phyloP scores from a whole-genome alignment of 192 early-diverging fungal species.

The Coemansia interrupta region DNA sequence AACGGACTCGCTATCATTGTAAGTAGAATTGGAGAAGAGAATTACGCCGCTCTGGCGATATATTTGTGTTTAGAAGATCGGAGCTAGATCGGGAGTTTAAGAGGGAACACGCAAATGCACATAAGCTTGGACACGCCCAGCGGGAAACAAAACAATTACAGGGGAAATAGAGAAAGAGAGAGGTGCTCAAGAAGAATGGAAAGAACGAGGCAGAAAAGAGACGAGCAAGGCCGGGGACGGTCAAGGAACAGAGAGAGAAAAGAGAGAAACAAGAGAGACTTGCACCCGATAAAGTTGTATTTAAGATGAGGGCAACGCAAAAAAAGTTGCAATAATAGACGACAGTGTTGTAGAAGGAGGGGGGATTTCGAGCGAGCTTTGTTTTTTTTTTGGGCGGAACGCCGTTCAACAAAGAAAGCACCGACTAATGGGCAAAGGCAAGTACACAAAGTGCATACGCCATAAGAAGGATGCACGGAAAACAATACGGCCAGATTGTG shows the following conservation, averaged over 20 bases:
- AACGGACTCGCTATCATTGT: constrained; percentile 49
- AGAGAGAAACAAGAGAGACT: constrained; percentile 2
- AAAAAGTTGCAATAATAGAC: background rate
- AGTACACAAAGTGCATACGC: constrained; percentile 3
- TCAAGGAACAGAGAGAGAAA: constrained; percentile 2
- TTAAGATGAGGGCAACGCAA: background rate
- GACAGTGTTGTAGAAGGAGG: no score
- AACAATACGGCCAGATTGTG: constrained; percentile 1
- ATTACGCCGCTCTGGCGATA: background rate
- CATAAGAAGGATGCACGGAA: background rate
- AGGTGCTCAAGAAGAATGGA: constrained; percentile 2
- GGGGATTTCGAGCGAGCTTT: background rate
- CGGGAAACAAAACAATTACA: background rate
- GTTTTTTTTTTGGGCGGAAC: background rate
- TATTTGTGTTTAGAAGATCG: constrained; percentile 9
- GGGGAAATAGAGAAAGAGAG: constrained; percentile 1
- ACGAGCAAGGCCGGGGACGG: background rate
- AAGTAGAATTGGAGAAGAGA: constrained; percentile 10
- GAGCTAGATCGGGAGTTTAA: background rate
- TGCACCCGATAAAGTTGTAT: constrained; percentile 7
- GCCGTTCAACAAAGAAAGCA: constrained; percentile 1
- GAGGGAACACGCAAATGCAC: background rate
- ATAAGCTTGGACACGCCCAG: background rate
- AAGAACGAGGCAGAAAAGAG: constrained; percentile 16
- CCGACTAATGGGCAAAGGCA: background rate